phyloP scores from a whole-genome alignment of 1,284 basidiomycete genomes.

The Rhodotorula glutinis region DNA sequence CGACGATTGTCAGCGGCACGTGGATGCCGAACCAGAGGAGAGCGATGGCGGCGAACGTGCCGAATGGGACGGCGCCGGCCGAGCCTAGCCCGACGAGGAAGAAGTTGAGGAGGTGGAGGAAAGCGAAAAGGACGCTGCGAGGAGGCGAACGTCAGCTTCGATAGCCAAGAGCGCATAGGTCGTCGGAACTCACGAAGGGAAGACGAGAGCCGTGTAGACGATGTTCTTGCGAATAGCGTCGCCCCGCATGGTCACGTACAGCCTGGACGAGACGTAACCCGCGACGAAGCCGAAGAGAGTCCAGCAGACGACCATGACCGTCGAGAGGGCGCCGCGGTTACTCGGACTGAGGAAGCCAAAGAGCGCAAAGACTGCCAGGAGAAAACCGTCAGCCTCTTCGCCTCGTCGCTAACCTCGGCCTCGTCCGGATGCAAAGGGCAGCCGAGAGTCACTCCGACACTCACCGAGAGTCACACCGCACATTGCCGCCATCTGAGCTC shows the following conservation, averaged over 20 bases:
- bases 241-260: constrained; percentile 81
- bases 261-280: constrained; percentile 81
- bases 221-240: constrained; percentile 74
- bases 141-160: not conserved
- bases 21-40: constrained; percentile 92
- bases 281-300: constrained; percentile 82
- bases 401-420: no score
- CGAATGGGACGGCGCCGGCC: constrained; percentile 94
- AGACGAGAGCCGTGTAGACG: constrained; percentile 78
- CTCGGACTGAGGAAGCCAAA: constrained; percentile 95
- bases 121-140: constrained; percentile 66
- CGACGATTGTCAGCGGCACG: constrained; percentile 63
- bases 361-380: constrained; percentile 74
- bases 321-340: constrained; percentile 89
- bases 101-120: constrained; percentile 81
- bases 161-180: no score
- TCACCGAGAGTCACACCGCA: constrained; percentile 76
- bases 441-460: constrained; percentile 31
- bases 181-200: constrained; percentile 83
- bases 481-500: constrained; percentile 86
- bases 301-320: constrained; percentile 95
- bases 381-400: not conserved
- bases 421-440: no score
- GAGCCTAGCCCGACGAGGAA: constrained; percentile 80
- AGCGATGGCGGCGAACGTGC: constrained; percentile 86